These are phyloP conservation scores for Eimeria falciformis DNA, from an alignment of 169 alveolate genomes.

Conservation along the genomic window DNA sequence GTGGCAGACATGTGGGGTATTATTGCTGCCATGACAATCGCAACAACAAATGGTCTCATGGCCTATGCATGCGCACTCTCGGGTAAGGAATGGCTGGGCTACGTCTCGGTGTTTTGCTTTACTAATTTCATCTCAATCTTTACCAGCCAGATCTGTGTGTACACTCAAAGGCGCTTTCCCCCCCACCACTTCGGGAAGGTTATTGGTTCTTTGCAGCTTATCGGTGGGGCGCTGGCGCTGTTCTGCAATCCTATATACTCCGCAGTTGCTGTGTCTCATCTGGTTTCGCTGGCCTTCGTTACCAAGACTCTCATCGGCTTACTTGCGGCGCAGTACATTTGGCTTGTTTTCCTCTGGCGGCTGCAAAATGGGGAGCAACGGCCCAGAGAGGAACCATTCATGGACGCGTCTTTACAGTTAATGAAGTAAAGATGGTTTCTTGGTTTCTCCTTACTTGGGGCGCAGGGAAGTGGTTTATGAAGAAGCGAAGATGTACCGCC, in stretches of 20 bases:
- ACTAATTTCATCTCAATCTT: conserved; percentile 78
- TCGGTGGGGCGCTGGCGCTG: conserved; percentile 81
- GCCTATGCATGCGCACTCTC: conserved; percentile 78
- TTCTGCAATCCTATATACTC: conserved; percentile 74
- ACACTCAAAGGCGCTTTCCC: conserved; percentile 76
- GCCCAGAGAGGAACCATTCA: no score
- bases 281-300: neutral
- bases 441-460: no score
- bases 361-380: neutral
- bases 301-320: conserved; percentile 17
- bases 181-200: conserved; percentile 80
- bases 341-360: conserved; percentile 36
- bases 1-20: conserved; percentile 61
- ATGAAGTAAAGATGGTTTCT: no score
- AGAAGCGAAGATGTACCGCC: no score
- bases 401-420: no score
- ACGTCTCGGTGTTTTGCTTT: conserved; percentile 75
- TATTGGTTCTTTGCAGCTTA: conserved; percentile 78
- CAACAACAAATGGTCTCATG: conserved; percentile 78
- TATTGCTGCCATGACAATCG: conserved; percentile 54
- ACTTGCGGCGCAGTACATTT: conserved; percentile 34
- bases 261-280: conserved; percentile 11
- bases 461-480: no score
- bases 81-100: conserved; percentile 60
- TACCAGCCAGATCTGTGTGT: conserved; percentile 81